These are phyloP conservation scores for Malus sylvestris DNA, from an alignment of 306 rosid genomes.

Conservation along the genomic window DNA sequence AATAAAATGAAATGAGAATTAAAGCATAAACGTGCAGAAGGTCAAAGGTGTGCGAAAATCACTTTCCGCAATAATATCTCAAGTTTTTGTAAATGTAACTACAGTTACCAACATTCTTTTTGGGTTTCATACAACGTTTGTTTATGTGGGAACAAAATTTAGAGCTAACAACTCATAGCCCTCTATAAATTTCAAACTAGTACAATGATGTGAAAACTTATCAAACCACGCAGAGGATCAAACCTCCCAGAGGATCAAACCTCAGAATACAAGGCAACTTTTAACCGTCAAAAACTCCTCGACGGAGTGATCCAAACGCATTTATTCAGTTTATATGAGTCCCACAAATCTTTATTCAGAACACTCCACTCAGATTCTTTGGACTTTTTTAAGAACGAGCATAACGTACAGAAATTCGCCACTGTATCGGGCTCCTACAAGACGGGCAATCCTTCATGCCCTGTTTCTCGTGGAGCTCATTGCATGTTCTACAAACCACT, in stretches of 20 bases:
- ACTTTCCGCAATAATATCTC: neutral
- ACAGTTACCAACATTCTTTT: neutral
- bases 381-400: constrained; percentile 32
- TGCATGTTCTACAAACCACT: constrained; percentile 88
- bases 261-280: constrained; percentile 28
- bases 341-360: constrained; percentile 50
- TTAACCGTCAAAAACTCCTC: constrained; percentile 26
- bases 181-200: neutral
- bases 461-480: constrained; percentile 86
- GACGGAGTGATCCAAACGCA: constrained; percentile 32
- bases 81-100: neutral
- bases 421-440: constrained; percentile 80
- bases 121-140: neutral
- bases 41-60: neutral
- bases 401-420: constrained; percentile 71
- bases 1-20: no score
- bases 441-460: constrained; percentile 97
- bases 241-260: constrained; percentile 22
- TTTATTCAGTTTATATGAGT: constrained; percentile 49
- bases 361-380: constrained; percentile 33
- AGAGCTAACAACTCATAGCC: neutral
- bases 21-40: no score
- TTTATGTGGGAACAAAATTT: neutral
- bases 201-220: neutral
- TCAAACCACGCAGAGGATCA: constrained; percentile 18